Conservation (phyloP, 768 basidiomycete genomes). For the Mycena galopus region DNA sequence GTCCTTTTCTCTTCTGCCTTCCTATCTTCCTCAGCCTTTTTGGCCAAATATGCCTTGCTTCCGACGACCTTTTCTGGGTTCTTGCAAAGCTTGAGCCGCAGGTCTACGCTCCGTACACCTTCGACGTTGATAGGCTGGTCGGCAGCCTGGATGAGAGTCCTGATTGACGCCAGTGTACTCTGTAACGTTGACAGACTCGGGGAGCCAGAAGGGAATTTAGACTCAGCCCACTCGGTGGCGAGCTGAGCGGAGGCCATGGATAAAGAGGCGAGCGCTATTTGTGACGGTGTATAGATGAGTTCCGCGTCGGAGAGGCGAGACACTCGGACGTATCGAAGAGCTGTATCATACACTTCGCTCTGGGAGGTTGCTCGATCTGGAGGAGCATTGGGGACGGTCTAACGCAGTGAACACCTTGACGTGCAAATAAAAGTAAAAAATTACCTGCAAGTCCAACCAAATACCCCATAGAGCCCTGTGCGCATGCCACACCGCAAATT, state of each 20-base stretch:
- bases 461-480: slow-evolving; percentile 91
- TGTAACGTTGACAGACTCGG: slow-evolving; percentile 47
- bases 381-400: slow-evolving; percentile 72
- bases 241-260: slow-evolving; percentile 73
- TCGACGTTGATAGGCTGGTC: slow-evolving; percentile 83
- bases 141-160: slow-evolving; percentile 63
- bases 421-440: neutral
- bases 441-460: slow-evolving; percentile 89
- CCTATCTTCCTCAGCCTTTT: slow-evolving; percentile 78
- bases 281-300: slow-evolving; percentile 91
- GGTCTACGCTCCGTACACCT: slow-evolving; percentile 89
- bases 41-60: slow-evolving; percentile 83
- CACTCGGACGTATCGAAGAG: slow-evolving; percentile 75
- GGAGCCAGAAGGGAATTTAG: slow-evolving; percentile 47
- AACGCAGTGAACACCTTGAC: neutral
- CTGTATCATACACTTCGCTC: slow-evolving; percentile 69
- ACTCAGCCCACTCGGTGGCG: slow-evolving; percentile 70
- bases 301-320: slow-evolving; percentile 93
- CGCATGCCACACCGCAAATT: slow-evolving; percentile 94
- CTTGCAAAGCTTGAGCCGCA: slow-evolving; percentile 87
- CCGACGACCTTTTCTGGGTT: slow-evolving; percentile 97
- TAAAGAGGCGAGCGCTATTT: slow-evolving; percentile 89
- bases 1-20: slow-evolving; percentile 77
- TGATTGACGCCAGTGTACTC: slow-evolving; percentile 64
- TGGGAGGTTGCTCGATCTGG: slow-evolving; percentile 57